Percentiles rank a stretch among this genome's conserved stretches.
Conservation (phyloP, 305 asterid genomes). For the Fraxinus angustifolia region DNA sequence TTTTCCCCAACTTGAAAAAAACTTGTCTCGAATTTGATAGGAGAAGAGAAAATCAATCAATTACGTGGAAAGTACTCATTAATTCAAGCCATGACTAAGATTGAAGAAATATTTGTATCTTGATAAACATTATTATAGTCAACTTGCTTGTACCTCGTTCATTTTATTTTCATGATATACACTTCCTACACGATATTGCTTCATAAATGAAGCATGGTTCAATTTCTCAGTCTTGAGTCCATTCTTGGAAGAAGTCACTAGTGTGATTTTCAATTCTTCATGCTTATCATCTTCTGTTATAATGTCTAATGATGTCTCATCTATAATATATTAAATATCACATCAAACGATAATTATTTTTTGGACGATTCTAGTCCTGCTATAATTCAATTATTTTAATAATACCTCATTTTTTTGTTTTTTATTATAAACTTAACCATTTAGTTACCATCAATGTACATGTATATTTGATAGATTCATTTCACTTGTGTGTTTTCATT, state of each 20-base stretch:
- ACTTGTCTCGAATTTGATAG: not conserved
- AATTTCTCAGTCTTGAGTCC: not conserved
- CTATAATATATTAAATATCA: too few relatives aligned
- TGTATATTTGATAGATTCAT: too few relatives aligned
- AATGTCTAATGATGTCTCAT: not conserved
- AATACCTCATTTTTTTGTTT: too few relatives aligned
- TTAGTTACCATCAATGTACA: too few relatives aligned
- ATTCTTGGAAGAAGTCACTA: too few relatives aligned
- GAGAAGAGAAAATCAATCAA: not conserved
- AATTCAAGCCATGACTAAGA: not conserved
- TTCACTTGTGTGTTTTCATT: too few relatives aligned
- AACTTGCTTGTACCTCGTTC: not conserved
- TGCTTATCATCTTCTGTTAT: not conserved
- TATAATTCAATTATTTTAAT: too few relatives aligned
- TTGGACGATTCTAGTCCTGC: too few relatives aligned
- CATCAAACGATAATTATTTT: too few relatives aligned
- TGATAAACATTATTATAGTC: not conserved
- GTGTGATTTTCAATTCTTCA: not conserved
- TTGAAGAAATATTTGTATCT: not conserved
- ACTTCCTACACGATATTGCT: not conserved
- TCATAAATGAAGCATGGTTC: not conserved
- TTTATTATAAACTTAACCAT: too few relatives aligned
- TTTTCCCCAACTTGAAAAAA: not conserved
- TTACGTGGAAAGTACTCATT: not conserved
- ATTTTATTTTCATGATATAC: too few relatives aligned